These are phyloP conservation scores for Saccharomycopsis fibuligera DNA, from an alignment of 805 yeast species.

Conservation along the genomic window DNA sequence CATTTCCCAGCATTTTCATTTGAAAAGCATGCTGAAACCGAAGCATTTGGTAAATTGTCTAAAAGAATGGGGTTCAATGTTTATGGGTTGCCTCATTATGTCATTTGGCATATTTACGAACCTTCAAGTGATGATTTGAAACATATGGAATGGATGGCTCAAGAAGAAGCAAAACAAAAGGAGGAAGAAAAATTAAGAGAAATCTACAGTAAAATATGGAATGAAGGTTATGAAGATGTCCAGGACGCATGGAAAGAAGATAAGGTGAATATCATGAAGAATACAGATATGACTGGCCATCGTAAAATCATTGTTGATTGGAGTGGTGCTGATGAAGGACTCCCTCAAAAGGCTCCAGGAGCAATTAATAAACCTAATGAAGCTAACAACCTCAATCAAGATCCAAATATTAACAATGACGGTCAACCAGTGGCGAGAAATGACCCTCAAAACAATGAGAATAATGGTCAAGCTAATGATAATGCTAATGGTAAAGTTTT, in stretches of 20 bases:
- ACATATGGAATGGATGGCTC: constrained; percentile 60
- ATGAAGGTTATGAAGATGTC: constrained; percentile 71
- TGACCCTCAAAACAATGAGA: background rate
- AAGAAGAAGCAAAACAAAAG: constrained; percentile 61
- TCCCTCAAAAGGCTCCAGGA: background rate
- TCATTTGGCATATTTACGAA: constrained; percentile 85
- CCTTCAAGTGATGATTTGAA: constrained; percentile 80
- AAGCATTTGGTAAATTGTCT: constrained; percentile 81
- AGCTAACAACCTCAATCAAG: too few species aligned
- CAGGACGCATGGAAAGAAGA: constrained; percentile 68
- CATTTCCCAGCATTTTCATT: constrained; percentile 82
- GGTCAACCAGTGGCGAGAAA: background rate
- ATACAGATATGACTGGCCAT: constrained; percentile 55
- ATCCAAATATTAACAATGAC: background rate
- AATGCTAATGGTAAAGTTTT: background rate
- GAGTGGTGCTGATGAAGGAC: constrained; percentile 31
- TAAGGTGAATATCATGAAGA: constrained; percentile 63
- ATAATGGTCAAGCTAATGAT: background rate
- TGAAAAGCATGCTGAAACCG: constrained; percentile 82
- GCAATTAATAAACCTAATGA: background rate
- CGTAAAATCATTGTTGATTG: constrained; percentile 57
- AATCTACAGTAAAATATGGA: constrained; percentile 68
- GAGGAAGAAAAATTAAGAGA: constrained; percentile 56
- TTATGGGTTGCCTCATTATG: constrained; percentile 86
- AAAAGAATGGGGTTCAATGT: constrained; percentile 72